phyloP scores from a whole-genome alignment of 225 moss, liverwort and hornwort species.

The Pleurozium schreberi region DNA sequence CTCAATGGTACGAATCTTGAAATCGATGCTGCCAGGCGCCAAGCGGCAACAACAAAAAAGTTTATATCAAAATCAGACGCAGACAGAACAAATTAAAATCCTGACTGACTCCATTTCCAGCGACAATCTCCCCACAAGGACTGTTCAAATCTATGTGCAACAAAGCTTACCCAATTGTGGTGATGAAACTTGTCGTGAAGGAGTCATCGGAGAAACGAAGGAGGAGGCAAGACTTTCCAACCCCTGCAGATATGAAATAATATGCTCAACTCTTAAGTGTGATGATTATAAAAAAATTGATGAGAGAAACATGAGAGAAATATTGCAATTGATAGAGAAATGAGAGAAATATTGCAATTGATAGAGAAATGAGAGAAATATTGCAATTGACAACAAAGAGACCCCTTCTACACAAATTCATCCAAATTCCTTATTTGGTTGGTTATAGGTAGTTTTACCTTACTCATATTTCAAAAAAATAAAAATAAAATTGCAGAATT shows the following conservation, averaged over 20 bases:
- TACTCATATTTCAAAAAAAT: too few species aligned
- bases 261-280: not conserved
- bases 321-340: not conserved
- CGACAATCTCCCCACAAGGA: not conserved
- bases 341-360: not conserved
- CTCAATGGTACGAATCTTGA: conserved; percentile 93
- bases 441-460: too few species aligned
- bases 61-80: not conserved
- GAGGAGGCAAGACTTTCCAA: conserved; percentile 84
- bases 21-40: conserved; percentile 56
- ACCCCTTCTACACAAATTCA: not conserved
- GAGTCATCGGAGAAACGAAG: conserved; percentile 91
- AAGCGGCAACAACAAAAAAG: not conserved
- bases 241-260: conserved; percentile 43
- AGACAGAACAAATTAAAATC: not conserved
- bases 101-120: not conserved
- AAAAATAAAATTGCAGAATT: too few species aligned
- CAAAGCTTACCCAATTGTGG: conserved; percentile 71
- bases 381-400: not conserved
- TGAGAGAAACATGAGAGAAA: not conserved
- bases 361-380: too few species aligned
- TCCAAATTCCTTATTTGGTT: too few species aligned
- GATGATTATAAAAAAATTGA: not conserved
- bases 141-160: not conserved
- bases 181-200: conserved; percentile 95